Evolutionary conservation across 2,329 filamentous ascomycete genomes (phyloP), one percentile per base, ranked within the genome.

Genomic region (Lachnellula arida): DNA sequence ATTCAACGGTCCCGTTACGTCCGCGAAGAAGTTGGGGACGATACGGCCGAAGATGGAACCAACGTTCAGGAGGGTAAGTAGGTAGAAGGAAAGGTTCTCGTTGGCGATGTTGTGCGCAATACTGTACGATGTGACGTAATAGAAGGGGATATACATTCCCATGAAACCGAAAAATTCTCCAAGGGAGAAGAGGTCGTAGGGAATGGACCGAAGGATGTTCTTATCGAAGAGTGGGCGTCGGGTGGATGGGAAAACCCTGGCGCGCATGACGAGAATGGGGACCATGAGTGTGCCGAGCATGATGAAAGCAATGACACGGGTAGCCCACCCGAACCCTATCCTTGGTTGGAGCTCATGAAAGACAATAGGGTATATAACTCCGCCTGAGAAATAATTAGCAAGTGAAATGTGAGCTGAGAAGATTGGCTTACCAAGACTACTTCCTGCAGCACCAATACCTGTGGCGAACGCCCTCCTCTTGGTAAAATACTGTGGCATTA

Each of bases 111-210:
- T 57, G 1, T 68, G 57, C 11, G 62, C 56, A 19, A 59, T 25
- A 17, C 48, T 46, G 25, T 63, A 66, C 8, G 48, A 58, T 22
- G 72, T 49, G 23, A 68, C 66, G 54, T 76, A 84, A 59, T 75
- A 76, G 57, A 78, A 75, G 1, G 80, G 80, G 11, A 81, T 66
- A 63, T 81, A 82, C 56, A 79, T 75, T 32, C 79, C 80, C 53
- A 74, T 71, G 66, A 64, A 62, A 0, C 53, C 62, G 32, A 66
- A 61, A 40, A 64, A 62, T 11, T 42, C 25, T 12, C 59, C 58
- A 14, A 62, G 15, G 3, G 32, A 50, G 23, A 62, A 61, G 4
- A 62, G 50, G 22, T 54, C 55, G 32, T 46, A 64, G 1, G 58
- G 56, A 3, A 60, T 11, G 9, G 60, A 35, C 9, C 48, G 73